Base-by-base conservation (phyloP, 805 yeast species). In the Sugiyamaella marilandica region DNA sequence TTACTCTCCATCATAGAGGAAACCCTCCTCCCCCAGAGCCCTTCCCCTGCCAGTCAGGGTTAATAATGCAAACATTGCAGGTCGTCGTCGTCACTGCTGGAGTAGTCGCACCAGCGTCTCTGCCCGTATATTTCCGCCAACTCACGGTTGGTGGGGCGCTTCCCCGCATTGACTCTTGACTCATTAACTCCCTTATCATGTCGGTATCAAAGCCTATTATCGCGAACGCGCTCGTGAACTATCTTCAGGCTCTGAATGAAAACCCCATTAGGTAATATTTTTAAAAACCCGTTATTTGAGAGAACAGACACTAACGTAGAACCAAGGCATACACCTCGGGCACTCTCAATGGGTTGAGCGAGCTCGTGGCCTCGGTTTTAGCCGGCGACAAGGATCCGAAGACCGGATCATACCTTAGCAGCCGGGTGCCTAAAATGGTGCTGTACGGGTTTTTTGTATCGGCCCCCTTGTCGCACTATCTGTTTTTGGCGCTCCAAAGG, bases 381-480 rank as follows among this genome's bases (percentile, higher is more conserved):
- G 64, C 72, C n/a, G 71, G 70, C n/a, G 67, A 68, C 47, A 62
- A 62, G 63, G 69, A 68, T 55, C 70, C 70, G 11, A 49, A 52
- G 47, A 65, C 68, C 10, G 64, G 67, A 18, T 56, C 62, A 5
- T 69, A 65, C 55, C 45, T 68, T 39, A 60, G 71, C 16, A 47
- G 68, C 7, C 65, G 74, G 41, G 68, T 70, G 49, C 65, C 65
- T 45, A 62, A 66, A 52, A 70, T 70, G 74, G 72, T 70, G 1
- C 58, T 68, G 9, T 71, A 68, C 55, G 74, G 74, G 11, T 58
- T 64, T 37, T 57, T 67, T 33, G 63, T 71, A 10, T 60, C 68
- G 1, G 74, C 72, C 1, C 74, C 74, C 7, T 55, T 70, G 45
- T 62, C 70, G 19, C 74, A 71, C 59, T 65, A 64, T 51, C 65